Percentiles rank a stretch among this genome's conserved stretches.
Conservation (phyloP, 2,329 filamentous ascomycete species). For the Penicillium sp. region DNA sequence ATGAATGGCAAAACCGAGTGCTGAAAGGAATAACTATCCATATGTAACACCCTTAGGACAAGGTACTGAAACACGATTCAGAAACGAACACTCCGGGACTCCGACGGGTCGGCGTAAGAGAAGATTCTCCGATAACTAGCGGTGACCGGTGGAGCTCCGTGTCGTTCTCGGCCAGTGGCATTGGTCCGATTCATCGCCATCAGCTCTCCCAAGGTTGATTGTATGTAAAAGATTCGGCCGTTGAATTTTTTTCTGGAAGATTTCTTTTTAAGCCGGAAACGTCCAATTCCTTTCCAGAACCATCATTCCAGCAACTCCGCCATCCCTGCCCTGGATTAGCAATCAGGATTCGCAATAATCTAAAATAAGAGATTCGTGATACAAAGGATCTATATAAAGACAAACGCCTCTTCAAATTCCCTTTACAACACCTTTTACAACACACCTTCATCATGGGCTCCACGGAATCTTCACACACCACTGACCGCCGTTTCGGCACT, state of each 20-base stretch:
- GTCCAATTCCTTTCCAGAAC: slow-evolving; percentile 1
- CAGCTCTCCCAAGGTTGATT: slow-evolving; percentile 17
- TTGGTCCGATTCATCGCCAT: slow-evolving; percentile 18
- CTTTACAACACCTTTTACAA: slow-evolving; percentile 15
- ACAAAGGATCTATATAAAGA: slow-evolving; percentile 12
- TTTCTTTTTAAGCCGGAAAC: slow-evolving; percentile 5
- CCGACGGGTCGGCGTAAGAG: slow-evolving; percentile 20
- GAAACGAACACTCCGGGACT: slow-evolving; percentile 25
- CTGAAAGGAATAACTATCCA: too few species aligned
- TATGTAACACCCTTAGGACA: too few species aligned
- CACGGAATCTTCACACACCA: slow-evolving; percentile 51
- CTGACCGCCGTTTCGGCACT: slow-evolving; percentile 82
- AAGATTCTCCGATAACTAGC: slow-evolving; percentile 19
- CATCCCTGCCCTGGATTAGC: slow-evolving; percentile 11
- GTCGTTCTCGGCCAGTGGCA: slow-evolving; percentile 18
- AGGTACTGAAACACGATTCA: neutral
- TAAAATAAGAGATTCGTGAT: neutral
- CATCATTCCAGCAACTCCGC: slow-evolving; percentile 5
- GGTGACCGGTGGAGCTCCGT: slow-evolving; percentile 20
- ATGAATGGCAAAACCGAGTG: too few species aligned
- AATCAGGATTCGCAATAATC: slow-evolving; percentile 11
- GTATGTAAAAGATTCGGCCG: slow-evolving; percentile 31
- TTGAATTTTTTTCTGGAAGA: slow-evolving; percentile 11
- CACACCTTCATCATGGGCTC: slow-evolving; percentile 21
- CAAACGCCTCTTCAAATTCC: neutral